phyloP scores from a whole-genome alignment of 2,329 filamentous ascomycete genomes.

The Claviceps capensis region DNA sequence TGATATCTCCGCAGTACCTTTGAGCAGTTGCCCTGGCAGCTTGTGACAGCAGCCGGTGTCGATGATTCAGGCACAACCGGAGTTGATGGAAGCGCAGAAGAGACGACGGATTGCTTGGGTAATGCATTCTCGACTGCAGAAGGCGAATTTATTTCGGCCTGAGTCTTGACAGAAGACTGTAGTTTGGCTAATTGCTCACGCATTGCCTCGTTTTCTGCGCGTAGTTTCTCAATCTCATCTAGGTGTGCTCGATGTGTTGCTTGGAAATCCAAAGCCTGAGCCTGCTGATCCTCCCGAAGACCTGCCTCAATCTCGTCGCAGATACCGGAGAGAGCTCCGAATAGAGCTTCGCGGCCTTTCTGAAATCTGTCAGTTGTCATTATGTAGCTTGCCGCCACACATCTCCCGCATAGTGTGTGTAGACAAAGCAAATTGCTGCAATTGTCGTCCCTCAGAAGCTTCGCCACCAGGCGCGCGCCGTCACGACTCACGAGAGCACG shows the following conservation, averaged over 20 bases:
- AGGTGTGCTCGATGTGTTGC: background rate
- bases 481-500: background rate
- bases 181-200: constrained; percentile 18
- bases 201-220: constrained; percentile 29
- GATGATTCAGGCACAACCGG: background rate
- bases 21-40: constrained; percentile 16
- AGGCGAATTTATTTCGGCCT: background rate
- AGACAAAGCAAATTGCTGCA: background rate
- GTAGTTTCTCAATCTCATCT: constrained; percentile 20
- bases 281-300: background rate
- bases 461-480: background rate
- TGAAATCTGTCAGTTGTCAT: constrained; percentile 27
- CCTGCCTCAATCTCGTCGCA: constrained; percentile 22
- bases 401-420: no score
- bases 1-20: constrained; percentile 27
- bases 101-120: background rate
- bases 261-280: background rate
- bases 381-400: background rate
- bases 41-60: constrained; percentile 12
- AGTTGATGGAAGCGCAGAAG: background rate
- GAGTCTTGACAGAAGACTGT: background rate
- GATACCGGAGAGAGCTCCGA: constrained; percentile 25
- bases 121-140: background rate
- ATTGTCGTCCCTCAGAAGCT: background rate
- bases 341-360: constrained; percentile 24